These are phyloP conservation scores for Chaetomium strumarium DNA, from an alignment of 2,329 filamentous ascomycete genomes.

Conservation along the genomic window DNA sequence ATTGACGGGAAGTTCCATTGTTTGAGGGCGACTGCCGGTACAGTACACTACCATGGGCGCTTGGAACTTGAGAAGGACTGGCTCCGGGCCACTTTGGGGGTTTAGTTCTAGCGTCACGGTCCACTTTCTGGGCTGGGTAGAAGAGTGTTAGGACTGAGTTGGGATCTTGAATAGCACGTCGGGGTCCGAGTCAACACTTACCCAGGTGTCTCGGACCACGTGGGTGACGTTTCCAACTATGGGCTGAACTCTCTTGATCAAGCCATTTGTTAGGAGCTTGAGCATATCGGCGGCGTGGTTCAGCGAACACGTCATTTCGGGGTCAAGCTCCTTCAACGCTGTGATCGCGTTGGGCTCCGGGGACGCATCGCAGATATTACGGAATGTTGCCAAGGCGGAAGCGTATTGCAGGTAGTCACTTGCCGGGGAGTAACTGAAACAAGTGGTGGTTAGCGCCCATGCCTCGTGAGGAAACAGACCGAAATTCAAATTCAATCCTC, in stretches of 20 bases:
- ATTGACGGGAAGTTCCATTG: not conserved
- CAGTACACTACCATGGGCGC: slow-evolving; percentile 19
- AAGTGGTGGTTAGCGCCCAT: not conserved
- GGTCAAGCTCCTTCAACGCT: slow-evolving; percentile 6
- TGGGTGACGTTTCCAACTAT: slow-evolving; percentile 4
- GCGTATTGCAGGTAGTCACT: slow-evolving; percentile 18
- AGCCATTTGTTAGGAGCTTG: slow-evolving; percentile 12
- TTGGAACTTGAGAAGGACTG: not conserved
- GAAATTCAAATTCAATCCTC: not conserved
- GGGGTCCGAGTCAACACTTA: not conserved
- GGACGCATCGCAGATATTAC: slow-evolving; percentile 6
- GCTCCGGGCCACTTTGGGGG: not conserved
- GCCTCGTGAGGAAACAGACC: not conserved
- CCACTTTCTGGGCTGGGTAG: slow-evolving; percentile 6
- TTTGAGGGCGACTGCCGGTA: slow-evolving; percentile 13
- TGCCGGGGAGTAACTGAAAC: slow-evolving; percentile 17
- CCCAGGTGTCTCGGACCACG: not conserved
- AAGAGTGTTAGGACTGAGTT: not conserved
- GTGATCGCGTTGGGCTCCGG: slow-evolving; percentile 13
- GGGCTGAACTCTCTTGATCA: slow-evolving; percentile 12
- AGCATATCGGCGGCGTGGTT: slow-evolving; percentile 20
- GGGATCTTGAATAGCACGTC: not conserved
- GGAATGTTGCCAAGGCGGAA: slow-evolving; percentile 9
- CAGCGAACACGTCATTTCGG: slow-evolving; percentile 16
- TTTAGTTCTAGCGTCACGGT: not conserved